Conservation (phyloP, 306 rosid species). For the Inga laurina region DNA sequence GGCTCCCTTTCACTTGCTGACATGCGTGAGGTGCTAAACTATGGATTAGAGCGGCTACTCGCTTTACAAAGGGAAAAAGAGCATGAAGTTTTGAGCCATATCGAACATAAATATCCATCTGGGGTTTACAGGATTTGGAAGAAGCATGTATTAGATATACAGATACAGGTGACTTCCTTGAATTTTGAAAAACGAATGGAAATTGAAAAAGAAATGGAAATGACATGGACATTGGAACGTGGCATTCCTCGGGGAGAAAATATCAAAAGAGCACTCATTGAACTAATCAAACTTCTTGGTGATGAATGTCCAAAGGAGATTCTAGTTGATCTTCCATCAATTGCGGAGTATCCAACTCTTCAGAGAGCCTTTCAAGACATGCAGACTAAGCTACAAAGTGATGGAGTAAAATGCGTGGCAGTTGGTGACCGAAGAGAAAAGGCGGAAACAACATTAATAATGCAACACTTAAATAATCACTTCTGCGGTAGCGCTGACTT, state of each 20-base stretch:
- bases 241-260: no score
- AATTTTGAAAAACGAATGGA: no score
- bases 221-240: no score
- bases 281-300: background rate
- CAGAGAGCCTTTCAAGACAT: background rate
- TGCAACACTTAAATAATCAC: background rate
- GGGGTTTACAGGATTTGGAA: no score
- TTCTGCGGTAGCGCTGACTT: background rate
- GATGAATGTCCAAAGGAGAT: background rate
- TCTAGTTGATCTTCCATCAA: background rate
- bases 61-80: background rate
- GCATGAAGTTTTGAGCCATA: no score
- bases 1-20: no score
- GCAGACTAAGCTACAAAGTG: no score
- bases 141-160: no score
- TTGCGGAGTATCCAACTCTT: background rate
- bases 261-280: no score
- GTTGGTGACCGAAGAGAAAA: background rate
- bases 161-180: background rate
- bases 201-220: no score
- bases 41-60: background rate
- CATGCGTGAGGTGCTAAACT: background rate
- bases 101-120: accelerated
- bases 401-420: background rate
- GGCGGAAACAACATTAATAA: background rate